phyloP scores from a whole-genome alignment of 78 protist genomes.

The Dictyostelium purpureum region DNA sequence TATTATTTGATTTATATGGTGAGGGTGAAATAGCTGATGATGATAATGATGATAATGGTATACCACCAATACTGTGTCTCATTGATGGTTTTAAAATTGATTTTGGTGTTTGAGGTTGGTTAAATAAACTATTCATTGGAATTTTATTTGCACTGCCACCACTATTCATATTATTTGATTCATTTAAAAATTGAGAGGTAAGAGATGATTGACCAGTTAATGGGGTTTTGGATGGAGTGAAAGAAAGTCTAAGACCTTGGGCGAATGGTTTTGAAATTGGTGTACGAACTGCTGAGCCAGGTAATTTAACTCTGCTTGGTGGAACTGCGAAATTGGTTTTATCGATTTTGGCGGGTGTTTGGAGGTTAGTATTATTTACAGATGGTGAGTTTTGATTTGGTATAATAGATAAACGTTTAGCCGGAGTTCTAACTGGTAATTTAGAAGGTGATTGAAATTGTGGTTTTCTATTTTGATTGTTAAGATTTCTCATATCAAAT shows the following conservation, averaged over 20 bases:
- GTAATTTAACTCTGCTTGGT: background rate
- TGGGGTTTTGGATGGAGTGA: conserved; percentile 6
- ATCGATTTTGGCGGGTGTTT: background rate
- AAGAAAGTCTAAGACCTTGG: conserved; percentile 1
- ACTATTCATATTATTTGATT: background rate
- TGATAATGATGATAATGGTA: background rate
- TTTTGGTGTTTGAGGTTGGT: background rate
- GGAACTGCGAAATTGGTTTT: conserved; percentile 60
- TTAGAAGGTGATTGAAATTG: conserved; percentile 29
- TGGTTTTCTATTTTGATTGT: no score
- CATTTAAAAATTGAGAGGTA: no score
- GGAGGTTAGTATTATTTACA: background rate
- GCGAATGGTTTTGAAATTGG: background rate
- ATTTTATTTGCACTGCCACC: background rate
- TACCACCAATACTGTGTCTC: conserved; percentile 30
- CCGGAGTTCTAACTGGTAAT: background rate
- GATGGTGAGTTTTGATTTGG: background rate
- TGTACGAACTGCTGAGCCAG: background rate
- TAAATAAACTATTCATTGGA: background rate
- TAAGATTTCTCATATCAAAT: conserved; percentile 49
- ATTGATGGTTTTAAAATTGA: background rate
- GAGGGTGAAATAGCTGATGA: background rate
- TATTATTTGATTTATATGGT: background rate
- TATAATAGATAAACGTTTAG: background rate
- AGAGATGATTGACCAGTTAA: no score